A percentile compares a stretch with the other conserved stretches of the same genome.
phyloP scores from a whole-genome alignment of 805 yeast genomes.

The Isabelozyma heimii region DNA sequence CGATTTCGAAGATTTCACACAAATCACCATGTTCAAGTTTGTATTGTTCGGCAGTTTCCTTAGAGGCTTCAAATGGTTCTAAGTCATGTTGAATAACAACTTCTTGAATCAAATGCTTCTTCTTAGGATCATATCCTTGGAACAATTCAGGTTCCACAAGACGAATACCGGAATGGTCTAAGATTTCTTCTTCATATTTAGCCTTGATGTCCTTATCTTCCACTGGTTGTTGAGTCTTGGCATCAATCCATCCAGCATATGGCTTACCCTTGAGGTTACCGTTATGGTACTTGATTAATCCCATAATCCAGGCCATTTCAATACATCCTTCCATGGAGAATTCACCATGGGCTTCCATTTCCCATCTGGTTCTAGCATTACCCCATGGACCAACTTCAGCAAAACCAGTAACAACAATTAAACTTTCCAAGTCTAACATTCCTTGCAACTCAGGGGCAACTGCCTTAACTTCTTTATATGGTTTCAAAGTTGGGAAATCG shows the following conservation, averaged over 20 bases:
- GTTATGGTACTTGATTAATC: conserved; percentile 90
- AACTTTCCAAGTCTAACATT: conserved; percentile 85
- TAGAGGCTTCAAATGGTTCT: conserved; percentile 92
- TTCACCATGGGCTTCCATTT: conserved; percentile 94
- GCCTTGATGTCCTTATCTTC: conserved; percentile 92
- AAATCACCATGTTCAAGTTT: conserved; percentile 90
- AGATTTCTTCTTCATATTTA: conserved; percentile 84
- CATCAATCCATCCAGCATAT: conserved; percentile 96
- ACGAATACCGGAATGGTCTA: conserved; percentile 96
- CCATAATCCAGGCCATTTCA: conserved; percentile 99
- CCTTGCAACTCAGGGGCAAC: conserved; percentile 79
- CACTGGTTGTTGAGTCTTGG: conserved; percentile 87
- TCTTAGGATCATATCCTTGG: conserved; percentile 89
- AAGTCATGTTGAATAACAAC: conserved; percentile 94
- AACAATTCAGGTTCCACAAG: conserved; percentile 94
- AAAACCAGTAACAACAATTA: conserved; percentile 95
- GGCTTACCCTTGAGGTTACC: conserved; percentile 87
- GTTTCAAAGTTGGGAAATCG: conserved; percentile 85
- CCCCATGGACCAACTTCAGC: conserved; percentile 99
- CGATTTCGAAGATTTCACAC: conserved; percentile 86
- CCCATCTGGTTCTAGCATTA: conserved; percentile 98
- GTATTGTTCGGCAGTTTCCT: conserved; percentile 94
- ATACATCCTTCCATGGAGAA: conserved; percentile 96
- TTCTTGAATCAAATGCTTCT: conserved; percentile 92
- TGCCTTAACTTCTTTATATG: conserved; percentile 69